These are phyloP conservation scores for Echinochloa phyllopogon DNA, from an alignment of 176 grass and related monocot species.

Conservation along the genomic window DNA sequence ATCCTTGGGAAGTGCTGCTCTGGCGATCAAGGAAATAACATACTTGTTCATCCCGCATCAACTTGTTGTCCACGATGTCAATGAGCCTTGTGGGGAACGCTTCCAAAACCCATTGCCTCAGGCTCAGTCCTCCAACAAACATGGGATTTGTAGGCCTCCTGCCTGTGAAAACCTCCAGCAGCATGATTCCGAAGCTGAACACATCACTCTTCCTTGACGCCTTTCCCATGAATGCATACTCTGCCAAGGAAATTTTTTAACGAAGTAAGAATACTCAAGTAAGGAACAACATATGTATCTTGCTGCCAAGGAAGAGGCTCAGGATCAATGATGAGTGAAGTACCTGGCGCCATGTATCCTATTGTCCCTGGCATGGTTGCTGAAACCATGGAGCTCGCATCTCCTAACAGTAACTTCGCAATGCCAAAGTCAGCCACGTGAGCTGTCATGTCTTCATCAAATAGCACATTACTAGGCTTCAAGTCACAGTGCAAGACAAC, in stretches of 20 bases:
- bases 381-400: background rate
- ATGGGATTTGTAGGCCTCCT: background rate
- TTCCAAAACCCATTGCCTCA: background rate
- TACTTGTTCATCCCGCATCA: background rate
- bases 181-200: background rate
- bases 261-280: no score
- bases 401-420: background rate
- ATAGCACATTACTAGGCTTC: constrained; percentile 10
- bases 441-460: background rate
- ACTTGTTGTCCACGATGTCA: background rate
- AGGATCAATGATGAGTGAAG: no score
- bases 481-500: background rate
- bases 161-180: background rate
- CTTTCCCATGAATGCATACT: constrained; percentile 4
- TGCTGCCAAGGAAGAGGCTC: no score
- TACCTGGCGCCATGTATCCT: background rate
- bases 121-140: background rate
- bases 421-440: background rate
- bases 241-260: background rate
- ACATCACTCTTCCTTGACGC: background rate
- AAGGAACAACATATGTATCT: no score
- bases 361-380: background rate
- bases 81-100: background rate
- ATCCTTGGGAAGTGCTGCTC: background rate
- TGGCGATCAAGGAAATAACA: background rate